phyloP scores from a whole-genome alignment of 225 moss, liverwort and hornwort genomes.

The Thuidium tamariscinum region DNA sequence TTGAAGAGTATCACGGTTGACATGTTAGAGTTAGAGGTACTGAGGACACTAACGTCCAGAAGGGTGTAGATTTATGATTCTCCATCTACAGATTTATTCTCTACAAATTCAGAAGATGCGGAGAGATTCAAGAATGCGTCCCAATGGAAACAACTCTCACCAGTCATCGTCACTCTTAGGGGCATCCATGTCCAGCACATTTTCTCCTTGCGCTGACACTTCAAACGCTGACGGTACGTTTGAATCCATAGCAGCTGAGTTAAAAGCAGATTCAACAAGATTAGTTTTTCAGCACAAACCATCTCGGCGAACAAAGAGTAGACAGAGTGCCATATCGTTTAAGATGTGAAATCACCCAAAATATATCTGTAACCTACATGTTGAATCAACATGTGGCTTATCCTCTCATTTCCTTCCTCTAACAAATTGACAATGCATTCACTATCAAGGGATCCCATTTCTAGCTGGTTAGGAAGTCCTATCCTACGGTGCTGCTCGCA shows the following conservation, averaged over 20 bases:
- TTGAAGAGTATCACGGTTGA: background rate
- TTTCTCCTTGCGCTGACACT: slow-evolving; percentile 9
- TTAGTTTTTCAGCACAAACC: background rate
- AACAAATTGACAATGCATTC: background rate
- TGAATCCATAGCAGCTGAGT: slow-evolving; percentile 12
- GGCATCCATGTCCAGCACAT: slow-evolving; percentile 53
- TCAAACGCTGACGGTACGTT: slow-evolving; percentile 7
- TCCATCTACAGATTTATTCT: background rate
- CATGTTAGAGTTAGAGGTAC: background rate
- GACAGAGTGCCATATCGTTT: background rate
- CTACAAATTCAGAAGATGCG: background rate
- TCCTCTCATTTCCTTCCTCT: background rate
- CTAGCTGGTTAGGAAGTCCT: background rate
- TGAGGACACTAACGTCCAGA: background rate
- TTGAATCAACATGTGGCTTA: background rate
- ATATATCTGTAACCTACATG: background rate
- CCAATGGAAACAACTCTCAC: slow-evolving; percentile 9
- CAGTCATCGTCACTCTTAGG: slow-evolving; percentile 87
- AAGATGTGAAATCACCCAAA: background rate
- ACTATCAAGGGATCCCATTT: background rate
- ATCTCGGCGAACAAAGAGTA: background rate
- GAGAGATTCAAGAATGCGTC: background rate
- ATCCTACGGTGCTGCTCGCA: background rate
- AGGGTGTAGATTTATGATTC: background rate
- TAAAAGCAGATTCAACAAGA: background rate